phyloP scores from a whole-genome alignment of 1,284 basidiomycete species.

The Volvariella surrecta region DNA sequence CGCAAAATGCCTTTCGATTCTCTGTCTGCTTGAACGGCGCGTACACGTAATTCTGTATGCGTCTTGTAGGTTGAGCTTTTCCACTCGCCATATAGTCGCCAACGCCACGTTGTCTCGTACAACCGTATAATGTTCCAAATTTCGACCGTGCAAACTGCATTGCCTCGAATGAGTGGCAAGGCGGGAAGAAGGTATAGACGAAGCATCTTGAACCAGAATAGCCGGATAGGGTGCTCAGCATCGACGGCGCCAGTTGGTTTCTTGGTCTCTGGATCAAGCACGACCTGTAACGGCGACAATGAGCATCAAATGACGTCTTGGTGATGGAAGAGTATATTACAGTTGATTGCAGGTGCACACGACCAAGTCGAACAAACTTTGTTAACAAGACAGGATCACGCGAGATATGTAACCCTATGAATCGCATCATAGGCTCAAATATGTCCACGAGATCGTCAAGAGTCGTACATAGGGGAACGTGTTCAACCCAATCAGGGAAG shows the following conservation, averaged over 20 bases:
- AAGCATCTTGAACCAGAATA: slow-evolving; percentile 78
- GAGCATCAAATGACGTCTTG: background rate
- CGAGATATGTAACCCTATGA: slow-evolving; percentile 69
- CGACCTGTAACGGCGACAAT: slow-evolving; percentile 24
- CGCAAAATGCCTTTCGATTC: slow-evolving; percentile 79
- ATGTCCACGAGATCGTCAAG: slow-evolving; percentile 67
- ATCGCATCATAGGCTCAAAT: slow-evolving; percentile 67
- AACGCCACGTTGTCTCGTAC: slow-evolving; percentile 76
- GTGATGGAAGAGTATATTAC: slow-evolving; percentile 12
- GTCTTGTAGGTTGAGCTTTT: slow-evolving; percentile 63
- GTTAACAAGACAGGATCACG: slow-evolving; percentile 51
- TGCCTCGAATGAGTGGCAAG: slow-evolving; percentile 77
- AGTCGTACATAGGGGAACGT: slow-evolving; percentile 56
- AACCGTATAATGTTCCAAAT: slow-evolving; percentile 81
- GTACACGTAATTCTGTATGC: slow-evolving; percentile 68
- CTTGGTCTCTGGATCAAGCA: slow-evolving; percentile 47
- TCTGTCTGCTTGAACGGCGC: slow-evolving; percentile 62
- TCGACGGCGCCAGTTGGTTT: slow-evolving; percentile 43
- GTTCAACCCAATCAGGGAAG: slow-evolving; percentile 75
- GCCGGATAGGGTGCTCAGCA: slow-evolving; percentile 44
- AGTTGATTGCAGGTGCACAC: slow-evolving; percentile 25
- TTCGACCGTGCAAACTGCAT: slow-evolving; percentile 81
- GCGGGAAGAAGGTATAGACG: slow-evolving; percentile 83
- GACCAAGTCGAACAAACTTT: slow-evolving; percentile 32
- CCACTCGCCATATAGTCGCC: slow-evolving; percentile 95